Conservation (phyloP, 352 stramenopile genomes). For the Blastocystis sp. region DNA sequence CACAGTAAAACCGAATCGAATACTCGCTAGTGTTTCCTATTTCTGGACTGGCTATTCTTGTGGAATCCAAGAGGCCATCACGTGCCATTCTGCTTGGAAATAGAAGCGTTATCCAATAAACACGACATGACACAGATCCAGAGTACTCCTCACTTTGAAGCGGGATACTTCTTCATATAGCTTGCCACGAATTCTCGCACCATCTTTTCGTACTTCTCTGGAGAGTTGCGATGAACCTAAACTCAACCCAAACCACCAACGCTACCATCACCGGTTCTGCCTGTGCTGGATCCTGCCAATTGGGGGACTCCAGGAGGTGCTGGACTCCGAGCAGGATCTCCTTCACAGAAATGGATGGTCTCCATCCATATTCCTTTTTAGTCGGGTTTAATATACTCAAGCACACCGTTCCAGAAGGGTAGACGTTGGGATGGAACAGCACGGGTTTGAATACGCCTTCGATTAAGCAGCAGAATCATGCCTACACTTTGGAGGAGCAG, state of each 20-base stretch:
- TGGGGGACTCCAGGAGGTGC: slow-evolving; percentile 53
- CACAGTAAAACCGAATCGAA: not conserved
- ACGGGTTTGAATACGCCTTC: slow-evolving; percentile 67
- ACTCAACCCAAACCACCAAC: slow-evolving; percentile 4
- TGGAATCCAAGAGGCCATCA: no score
- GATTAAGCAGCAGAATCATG: not conserved
- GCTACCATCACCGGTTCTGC: slow-evolving; percentile 62
- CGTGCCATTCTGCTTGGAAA: no score
- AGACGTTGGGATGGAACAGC: slow-evolving; percentile 69
- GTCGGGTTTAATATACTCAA: slow-evolving; percentile 68
- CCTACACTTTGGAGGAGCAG: slow-evolving; percentile 57
- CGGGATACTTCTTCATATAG: slow-evolving; percentile 32
- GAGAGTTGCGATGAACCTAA: slow-evolving; percentile 40
- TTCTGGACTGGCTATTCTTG: not conserved
- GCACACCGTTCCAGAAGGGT: slow-evolving; percentile 68
- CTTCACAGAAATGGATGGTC: slow-evolving; percentile 68
- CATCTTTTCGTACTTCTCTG: slow-evolving; percentile 52
- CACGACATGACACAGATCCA: no score
- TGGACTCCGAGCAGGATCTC: slow-evolving; percentile 67
- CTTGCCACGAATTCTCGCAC: slow-evolving; percentile 20
- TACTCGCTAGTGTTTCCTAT: slow-evolving; percentile 1
- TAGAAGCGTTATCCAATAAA: no score
- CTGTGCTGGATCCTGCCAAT: slow-evolving; percentile 68
- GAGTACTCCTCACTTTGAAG: no score
- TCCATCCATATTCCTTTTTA: slow-evolving; percentile 66